phyloP scores from a whole-genome alignment of 495 filamentous ascomycete species.

The Massariosphaeria phaeospora region DNA sequence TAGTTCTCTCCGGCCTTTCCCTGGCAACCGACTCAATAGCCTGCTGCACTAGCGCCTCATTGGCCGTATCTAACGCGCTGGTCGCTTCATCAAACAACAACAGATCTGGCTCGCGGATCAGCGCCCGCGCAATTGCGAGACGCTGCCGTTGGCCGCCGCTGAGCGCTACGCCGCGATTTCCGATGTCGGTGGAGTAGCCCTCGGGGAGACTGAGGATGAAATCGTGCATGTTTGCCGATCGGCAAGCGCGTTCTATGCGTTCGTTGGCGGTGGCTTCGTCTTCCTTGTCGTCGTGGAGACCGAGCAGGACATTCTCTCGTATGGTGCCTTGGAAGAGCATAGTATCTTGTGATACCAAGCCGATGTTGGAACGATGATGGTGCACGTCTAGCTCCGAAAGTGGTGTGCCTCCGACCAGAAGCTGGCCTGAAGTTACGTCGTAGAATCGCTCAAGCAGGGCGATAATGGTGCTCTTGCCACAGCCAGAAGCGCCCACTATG shows the following conservation, averaged over 20 bases:
- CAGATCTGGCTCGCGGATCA: conserved; percentile 69
- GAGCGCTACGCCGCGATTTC: conserved; percentile 38
- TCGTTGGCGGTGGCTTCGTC: conserved; percentile 51
- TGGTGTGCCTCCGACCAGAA: conserved; percentile 23
- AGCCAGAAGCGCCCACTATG: conserved; percentile 33
- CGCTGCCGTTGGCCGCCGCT: conserved; percentile 43
- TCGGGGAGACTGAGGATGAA: conserved; percentile 54
- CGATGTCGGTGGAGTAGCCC: conserved; percentile 39
- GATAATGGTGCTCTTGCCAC: conserved; percentile 34
- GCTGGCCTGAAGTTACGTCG: conserved; percentile 24
- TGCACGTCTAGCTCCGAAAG: conserved; percentile 15
- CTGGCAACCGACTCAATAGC: conserved; percentile 58
- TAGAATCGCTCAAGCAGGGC: conserved; percentile 35
- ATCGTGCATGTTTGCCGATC: conserved; percentile 84
- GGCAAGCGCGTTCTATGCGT: conserved; percentile 68
- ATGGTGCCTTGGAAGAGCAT: conserved; percentile 82
- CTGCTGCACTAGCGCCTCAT: conserved; percentile 78
- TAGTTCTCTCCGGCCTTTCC: conserved; percentile 46
- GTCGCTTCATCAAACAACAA: conserved; percentile 86
- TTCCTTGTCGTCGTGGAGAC: conserved; percentile 53
- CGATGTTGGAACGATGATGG: conserved; percentile 63
- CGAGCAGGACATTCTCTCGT: conserved; percentile 66
- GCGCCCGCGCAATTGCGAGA: conserved; percentile 40
- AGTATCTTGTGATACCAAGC: conserved; percentile 80
- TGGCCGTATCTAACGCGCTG: conserved; percentile 80